phyloP scores from a whole-genome alignment of 805 yeast genomes.

The Candida insectalens region DNA sequence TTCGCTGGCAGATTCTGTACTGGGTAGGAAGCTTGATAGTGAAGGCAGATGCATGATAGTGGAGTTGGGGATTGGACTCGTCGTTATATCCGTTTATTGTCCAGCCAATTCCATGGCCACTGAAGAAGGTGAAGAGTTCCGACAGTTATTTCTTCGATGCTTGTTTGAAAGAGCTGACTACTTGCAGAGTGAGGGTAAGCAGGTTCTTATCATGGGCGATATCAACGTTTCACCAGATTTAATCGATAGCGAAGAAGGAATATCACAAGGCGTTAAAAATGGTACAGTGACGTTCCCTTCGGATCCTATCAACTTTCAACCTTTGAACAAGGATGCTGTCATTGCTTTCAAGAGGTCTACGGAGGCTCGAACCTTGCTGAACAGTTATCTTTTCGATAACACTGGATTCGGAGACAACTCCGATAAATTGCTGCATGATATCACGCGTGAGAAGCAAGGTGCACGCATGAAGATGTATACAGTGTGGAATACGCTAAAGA shows the following conservation, averaged over 20 bases:
- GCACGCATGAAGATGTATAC: slow-evolving; percentile 64
- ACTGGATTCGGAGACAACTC: slow-evolving; percentile 15
- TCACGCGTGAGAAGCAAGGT: slow-evolving; percentile 48
- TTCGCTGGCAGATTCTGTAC: slow-evolving; percentile 24
- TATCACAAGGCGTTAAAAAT: slow-evolving; percentile 34
- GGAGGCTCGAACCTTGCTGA: slow-evolving; percentile 34
- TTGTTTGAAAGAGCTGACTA: slow-evolving; percentile 54
- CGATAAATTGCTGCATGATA: slow-evolving; percentile 43
- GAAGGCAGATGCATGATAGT: slow-evolving; percentile 78
- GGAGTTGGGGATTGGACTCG: slow-evolving; percentile 56
- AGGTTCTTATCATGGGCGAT: slow-evolving; percentile 81
- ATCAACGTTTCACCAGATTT: slow-evolving; percentile 73
- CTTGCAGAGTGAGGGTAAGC: slow-evolving; percentile 47
- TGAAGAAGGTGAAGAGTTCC: slow-evolving; percentile 51
- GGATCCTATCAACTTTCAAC: slow-evolving; percentile 24
- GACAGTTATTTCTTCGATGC: slow-evolving; percentile 47
- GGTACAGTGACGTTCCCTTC: slow-evolving; percentile 21
- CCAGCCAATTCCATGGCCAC: slow-evolving; percentile 82
- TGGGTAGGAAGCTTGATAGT: slow-evolving; percentile 43
- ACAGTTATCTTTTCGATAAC: slow-evolving; percentile 27
- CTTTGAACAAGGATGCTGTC: slow-evolving; percentile 22
- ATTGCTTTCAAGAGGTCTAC: slow-evolving; percentile 30
- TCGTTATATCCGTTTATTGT: slow-evolving; percentile 66
- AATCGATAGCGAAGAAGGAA: slow-evolving; percentile 71
- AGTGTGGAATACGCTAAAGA: slow-evolving; percentile 80